phyloP scores from a whole-genome alignment of 768 basidiomycete species.

The Collybiopsis confluens region DNA sequence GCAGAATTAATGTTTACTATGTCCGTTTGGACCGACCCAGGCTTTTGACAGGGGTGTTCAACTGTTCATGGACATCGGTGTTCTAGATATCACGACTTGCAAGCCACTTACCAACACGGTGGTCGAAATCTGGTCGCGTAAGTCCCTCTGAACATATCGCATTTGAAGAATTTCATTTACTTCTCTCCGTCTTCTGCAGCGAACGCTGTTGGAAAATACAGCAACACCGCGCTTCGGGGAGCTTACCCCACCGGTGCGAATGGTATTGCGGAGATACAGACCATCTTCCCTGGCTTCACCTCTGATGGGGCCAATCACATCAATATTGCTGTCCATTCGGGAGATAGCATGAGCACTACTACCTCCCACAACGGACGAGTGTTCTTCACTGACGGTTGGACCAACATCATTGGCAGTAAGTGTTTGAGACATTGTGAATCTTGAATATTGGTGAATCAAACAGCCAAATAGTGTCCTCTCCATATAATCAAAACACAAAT shows the following conservation, averaged over 20 bases:
- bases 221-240: constrained; percentile 31
- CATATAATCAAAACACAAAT: constrained; percentile 15
- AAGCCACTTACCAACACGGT: constrained; percentile 31
- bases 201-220: constrained; percentile 31
- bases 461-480: background rate
- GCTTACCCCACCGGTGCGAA: constrained; percentile 26
- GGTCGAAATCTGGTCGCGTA: constrained; percentile 34
- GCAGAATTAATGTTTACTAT: background rate
- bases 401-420: constrained; percentile 14
- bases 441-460: constrained; percentile 11
- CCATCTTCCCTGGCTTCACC: constrained; percentile 32
- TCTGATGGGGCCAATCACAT: constrained; percentile 32
- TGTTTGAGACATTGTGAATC: too few species aligned
- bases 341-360: constrained; percentile 20
- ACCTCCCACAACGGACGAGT: constrained; percentile 32
- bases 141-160: constrained; percentile 5
- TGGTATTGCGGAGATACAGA: constrained; percentile 36
- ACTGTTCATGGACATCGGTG: constrained; percentile 32
- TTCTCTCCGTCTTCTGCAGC: constrained; percentile 15
- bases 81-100: constrained; percentile 37
- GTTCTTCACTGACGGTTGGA: constrained; percentile 36
- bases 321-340: constrained; percentile 28
- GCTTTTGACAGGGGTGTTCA: constrained; percentile 25
- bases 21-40: background rate
- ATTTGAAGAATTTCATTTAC: background rate